A percentile compares a stretch with the other conserved stretches of the same genome.
Evolutionary conservation across 805 yeast species (phyloP).

Genomic region (Candida orba): DNA sequence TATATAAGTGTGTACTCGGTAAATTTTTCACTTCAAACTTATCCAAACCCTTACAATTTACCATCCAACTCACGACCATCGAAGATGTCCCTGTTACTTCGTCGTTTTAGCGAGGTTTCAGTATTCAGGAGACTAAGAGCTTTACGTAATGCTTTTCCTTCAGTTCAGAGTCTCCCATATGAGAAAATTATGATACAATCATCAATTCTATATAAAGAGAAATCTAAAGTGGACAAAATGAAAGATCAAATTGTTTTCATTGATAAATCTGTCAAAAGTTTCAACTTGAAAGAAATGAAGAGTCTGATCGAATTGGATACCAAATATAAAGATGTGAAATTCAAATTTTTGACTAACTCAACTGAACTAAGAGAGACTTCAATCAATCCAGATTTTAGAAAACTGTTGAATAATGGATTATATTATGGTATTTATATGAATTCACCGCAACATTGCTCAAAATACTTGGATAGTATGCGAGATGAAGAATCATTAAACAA

Average conservation of each 20-base stretch:
- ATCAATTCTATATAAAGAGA: background rate
- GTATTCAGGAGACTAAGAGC: no score
- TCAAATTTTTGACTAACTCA: conserved; percentile 12
- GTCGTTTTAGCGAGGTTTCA: no score
- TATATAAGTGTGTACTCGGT: no score
- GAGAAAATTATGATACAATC: background rate
- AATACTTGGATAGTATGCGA: background rate
- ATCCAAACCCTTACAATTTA: no score
- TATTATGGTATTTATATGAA: conserved; percentile 15
- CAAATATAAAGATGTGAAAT: conserved; percentile 3
- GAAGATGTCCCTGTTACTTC: no score
- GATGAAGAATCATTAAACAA: background rate
- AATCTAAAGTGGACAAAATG: background rate
- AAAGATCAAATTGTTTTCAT: conserved; percentile 9
- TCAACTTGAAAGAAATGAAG: conserved; percentile 14
- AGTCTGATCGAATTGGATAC: conserved; percentile 10
- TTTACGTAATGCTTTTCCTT: no score
- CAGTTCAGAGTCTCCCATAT: no score
- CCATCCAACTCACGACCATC: no score
- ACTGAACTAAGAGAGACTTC: background rate
- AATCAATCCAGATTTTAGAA: conserved; percentile 11
- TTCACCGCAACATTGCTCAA: conserved; percentile 6
- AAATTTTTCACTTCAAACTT: background rate
- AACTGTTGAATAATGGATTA: conserved; percentile 17
- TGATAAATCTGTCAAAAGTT: conserved; percentile 11